A percentile compares a stretch with the other conserved stretches of the same genome.
phyloP scores from a whole-genome alignment of 768 basidiomycete genomes.

The Termitomyces sp. region DNA sequence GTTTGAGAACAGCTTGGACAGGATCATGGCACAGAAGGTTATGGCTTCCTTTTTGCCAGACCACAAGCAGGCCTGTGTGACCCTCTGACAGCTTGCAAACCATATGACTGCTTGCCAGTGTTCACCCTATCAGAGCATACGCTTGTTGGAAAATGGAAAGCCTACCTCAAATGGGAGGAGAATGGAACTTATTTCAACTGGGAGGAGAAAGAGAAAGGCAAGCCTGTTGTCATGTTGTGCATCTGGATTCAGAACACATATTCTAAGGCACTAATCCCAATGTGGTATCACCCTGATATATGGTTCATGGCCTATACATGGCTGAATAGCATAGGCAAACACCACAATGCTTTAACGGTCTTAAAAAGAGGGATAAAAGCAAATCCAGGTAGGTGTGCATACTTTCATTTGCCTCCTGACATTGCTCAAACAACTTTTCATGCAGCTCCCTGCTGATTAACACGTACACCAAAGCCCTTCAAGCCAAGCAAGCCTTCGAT shows the following conservation, averaged over 20 bases:
- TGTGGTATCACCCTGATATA: conserved; percentile 93
- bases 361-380: conserved; percentile 85
- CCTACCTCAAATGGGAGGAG: conserved; percentile 94
- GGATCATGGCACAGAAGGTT: conserved; percentile 94
- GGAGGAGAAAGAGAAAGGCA: conserved; percentile 85
- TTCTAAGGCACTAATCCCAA: conserved; percentile 82
- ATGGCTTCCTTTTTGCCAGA: conserved; percentile 85
- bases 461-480: conserved; percentile 74
- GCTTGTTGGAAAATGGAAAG: conserved; percentile 81
- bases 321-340: conserved; percentile 65
- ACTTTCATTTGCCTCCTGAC: neutral
- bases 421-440: conserved; percentile 23
- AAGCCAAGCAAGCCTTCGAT: conserved; percentile 50
- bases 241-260: conserved; percentile 80
- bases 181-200: conserved; percentile 88
- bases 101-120: conserved; percentile 63
- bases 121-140: conserved; percentile 62
- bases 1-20: conserved; percentile 81
- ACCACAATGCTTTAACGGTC: conserved; percentile 77
- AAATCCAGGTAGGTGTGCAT: conserved; percentile 70
- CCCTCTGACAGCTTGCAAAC: conserved; percentile 74
- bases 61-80: conserved; percentile 92
- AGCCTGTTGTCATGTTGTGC: conserved; percentile 54
- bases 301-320: conserved; percentile 94
- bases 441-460: conserved; percentile 86